Evolutionary conservation across 495 filamentous ascomycete species (phyloP).

Genomic region (Apodospora peruviana): DNA sequence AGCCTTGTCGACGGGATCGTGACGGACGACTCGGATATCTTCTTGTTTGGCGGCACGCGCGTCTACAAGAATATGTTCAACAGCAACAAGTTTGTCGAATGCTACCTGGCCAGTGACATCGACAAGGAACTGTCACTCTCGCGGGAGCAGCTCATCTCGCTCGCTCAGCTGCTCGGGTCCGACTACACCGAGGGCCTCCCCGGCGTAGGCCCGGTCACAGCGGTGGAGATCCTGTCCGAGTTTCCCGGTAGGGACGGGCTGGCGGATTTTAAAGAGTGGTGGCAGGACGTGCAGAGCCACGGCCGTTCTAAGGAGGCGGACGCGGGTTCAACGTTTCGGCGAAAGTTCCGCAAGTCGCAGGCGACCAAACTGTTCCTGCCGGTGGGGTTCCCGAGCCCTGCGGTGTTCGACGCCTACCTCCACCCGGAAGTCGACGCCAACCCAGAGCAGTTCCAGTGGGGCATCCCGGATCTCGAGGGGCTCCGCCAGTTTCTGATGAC

Average conservation of each 20-base stretch:
- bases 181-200: slow-evolving; percentile 94
- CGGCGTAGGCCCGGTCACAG: slow-evolving; percentile 87
- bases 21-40: slow-evolving; percentile 97
- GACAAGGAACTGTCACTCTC: slow-evolving; percentile 85
- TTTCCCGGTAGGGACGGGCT: slow-evolving; percentile 55
- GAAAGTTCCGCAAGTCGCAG: slow-evolving; percentile 71
- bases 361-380: slow-evolving; percentile 81
- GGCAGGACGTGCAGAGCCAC: slow-evolving; percentile 64
- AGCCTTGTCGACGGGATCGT: slow-evolving; percentile 94
- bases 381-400: slow-evolving; percentile 64
- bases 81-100: slow-evolving; percentile 92
- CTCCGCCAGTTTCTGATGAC: slow-evolving; percentile 81
- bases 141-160: slow-evolving; percentile 72
- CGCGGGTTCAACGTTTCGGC: slow-evolving; percentile 56
- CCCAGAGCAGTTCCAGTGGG: slow-evolving; percentile 83
- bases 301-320: slow-evolving; percentile 47
- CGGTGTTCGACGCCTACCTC: slow-evolving; percentile 72
- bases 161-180: slow-evolving; percentile 83
- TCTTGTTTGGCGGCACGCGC: slow-evolving; percentile 90
- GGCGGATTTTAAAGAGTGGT: slow-evolving; percentile 78
- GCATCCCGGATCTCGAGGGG: slow-evolving; percentile 84
- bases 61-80: slow-evolving; percentile 99
- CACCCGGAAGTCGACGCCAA: slow-evolving; percentile 77
- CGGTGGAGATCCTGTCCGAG: slow-evolving; percentile 87
- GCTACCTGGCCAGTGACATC: slow-evolving; percentile 81